These are phyloP conservation scores for Aspergillus floridensis DNA, from an alignment of 2,329 filamentous ascomycete genomes.

Conservation along the genomic window DNA sequence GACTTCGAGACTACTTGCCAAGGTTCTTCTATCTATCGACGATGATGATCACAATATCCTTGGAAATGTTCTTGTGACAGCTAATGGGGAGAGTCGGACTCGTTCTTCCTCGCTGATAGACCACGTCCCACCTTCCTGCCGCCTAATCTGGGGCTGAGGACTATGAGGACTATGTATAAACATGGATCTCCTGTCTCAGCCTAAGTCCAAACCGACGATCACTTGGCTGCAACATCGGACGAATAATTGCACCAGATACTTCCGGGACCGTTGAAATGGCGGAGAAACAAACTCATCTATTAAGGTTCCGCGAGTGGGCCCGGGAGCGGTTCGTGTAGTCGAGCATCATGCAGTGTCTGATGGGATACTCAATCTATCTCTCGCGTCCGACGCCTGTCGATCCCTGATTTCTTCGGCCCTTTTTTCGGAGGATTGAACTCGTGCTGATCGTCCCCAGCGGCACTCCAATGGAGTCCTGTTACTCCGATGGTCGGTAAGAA, in stretches of 20 bases:
- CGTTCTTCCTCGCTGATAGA: neutral
- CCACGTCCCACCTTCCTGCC: neutral
- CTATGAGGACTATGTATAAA: neutral
- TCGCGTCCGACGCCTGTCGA: neutral
- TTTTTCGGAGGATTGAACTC: neutral
- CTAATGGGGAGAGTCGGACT: neutral
- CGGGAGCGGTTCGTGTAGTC: conserved; percentile 1
- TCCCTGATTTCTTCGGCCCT: neutral
- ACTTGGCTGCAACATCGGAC: neutral
- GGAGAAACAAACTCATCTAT: conserved; percentile 5
- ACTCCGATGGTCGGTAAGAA: neutral
- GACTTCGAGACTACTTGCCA: neutral
- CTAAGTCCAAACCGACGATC: neutral
- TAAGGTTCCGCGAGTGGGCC: conserved; percentile 3
- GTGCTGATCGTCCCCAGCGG: neutral
- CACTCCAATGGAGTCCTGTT: neutral
- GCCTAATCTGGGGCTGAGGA: neutral
- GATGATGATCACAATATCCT: neutral
- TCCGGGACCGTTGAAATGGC: neutral
- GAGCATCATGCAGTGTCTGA: neutral
- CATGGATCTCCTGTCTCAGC: conserved; percentile 2
- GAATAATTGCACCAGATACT: neutral
- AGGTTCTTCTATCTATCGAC: neutral
- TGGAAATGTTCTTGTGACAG: neutral
- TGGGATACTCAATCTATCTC: neutral